phyloP scores from a whole-genome alignment of 2,329 filamentous ascomycete species.

The Fusarium protoensiforme region DNA sequence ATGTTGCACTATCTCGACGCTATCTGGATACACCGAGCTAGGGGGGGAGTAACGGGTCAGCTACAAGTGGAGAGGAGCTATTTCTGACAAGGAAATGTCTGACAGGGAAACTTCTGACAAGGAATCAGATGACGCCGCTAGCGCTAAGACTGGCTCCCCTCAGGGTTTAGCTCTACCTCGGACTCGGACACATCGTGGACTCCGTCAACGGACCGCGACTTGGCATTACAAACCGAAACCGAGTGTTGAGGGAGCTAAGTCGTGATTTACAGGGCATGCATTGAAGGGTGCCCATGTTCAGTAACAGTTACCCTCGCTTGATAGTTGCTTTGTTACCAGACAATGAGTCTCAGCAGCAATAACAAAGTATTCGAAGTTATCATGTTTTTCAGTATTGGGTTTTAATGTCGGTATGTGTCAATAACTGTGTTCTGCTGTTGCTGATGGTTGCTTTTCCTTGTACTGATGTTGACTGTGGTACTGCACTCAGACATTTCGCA shows the following conservation, averaged over 20 bases:
- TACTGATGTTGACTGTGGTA: background rate
- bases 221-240: background rate
- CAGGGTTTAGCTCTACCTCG: background rate
- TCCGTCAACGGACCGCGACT: background rate
- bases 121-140: background rate
- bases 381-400: background rate
- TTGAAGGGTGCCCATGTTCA: background rate
- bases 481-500: accelerated
- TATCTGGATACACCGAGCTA: background rate
- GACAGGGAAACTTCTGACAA: background rate
- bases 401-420: background rate
- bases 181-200: background rate
- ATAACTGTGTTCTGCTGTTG: background rate
- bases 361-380: background rate
- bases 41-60: background rate
- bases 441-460: no score
- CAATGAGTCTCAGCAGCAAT: background rate
- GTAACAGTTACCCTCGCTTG: background rate
- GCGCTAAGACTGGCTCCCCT: background rate
- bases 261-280: background rate
- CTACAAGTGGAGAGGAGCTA: background rate
- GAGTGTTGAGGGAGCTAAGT: background rate
- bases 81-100: background rate
- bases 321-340: background rate
- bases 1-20: background rate